Evolutionary conservation across 805 yeast species (phyloP), one percentile per base, ranked within the genome.

Genomic region (Kregervanrija pseudodelftensis): DNA sequence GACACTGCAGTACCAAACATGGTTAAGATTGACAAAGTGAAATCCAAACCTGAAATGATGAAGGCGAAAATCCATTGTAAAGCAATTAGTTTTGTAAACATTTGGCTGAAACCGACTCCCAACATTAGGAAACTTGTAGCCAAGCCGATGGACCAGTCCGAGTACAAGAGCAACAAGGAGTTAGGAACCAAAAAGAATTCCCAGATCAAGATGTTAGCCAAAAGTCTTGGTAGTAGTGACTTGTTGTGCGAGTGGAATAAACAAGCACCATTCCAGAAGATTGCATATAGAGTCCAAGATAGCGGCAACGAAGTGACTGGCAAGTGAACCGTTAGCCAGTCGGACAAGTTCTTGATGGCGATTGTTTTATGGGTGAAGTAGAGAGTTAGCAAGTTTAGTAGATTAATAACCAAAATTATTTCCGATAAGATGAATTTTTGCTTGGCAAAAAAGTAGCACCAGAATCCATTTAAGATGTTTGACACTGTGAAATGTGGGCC

Each of bases 211-310:
- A 85, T 60, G 61, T 86, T 85, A 42, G 91, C 86, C 16, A 85
- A 49, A 41, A 86, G 64, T 47, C 95, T 72, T 12, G 87, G 79
- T 15, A 75, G 64, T n/a, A 82, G 61, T 4, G 61, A 49, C 22
- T 68, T 60, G 54, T 75, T 73, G 44, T 74, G 74, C 11, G 83
- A 76, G 48, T 81, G 84, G 66, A 81, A 76, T 59, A 82, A 60
- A 30, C 82, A 82, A 2, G 95, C 89, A 39, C 95, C 95, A 58
- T 83, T 84, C 95, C 95, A 87, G 69, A 85, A 83, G 34, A 86
- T 59, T 17, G 80, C 81, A 57, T 79, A 84, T 47, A 83, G 59
- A 33, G 81, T 64, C 95, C 95, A 87, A 31, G 84, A 70, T 44
- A 84, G 61, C 11, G 95, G 95, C 54, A 85, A 53, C 0, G 90